These are phyloP conservation scores for Penicillium brevicompactum DNA, from an alignment of 2,329 filamentous ascomycete genomes.

Conservation along the genomic window DNA sequence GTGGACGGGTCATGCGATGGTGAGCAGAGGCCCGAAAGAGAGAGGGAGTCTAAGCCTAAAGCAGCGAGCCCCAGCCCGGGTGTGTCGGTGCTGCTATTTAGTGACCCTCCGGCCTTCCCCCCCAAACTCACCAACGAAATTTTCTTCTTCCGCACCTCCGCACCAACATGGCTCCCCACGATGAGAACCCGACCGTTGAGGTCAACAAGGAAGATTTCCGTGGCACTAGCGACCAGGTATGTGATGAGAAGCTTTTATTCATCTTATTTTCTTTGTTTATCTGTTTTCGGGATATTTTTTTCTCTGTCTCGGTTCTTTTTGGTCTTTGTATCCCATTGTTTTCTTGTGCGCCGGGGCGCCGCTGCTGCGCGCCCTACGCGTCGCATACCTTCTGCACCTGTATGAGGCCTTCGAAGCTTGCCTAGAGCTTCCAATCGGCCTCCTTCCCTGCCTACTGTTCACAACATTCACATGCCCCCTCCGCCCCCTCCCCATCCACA, in stretches of 20 bases:
- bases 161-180: slow-evolving; percentile 39
- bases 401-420: slow-evolving; percentile 8
- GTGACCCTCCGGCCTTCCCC: slow-evolving; percentile 18
- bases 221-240: slow-evolving; percentile 79
- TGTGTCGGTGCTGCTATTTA: slow-evolving; percentile 19
- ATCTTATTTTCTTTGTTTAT: not conserved
- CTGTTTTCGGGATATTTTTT: not conserved
- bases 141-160: slow-evolving; percentile 23
- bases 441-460: not conserved
- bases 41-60: slow-evolving; percentile 26
- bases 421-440: not conserved
- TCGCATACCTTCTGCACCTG: slow-evolving; percentile 15
- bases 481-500: not conserved
- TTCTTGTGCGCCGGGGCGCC: slow-evolving; percentile 8
- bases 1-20: not conserved
- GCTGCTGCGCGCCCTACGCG: slow-evolving; percentile 20
- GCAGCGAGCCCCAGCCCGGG: slow-evolving; percentile 19
- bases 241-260: slow-evolving; percentile 30
- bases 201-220: slow-evolving; percentile 73
- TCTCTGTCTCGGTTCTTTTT: slow-evolving; percentile 15
- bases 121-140: slow-evolving; percentile 21
- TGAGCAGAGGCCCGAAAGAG: not conserved
- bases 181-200: slow-evolving; percentile 39
- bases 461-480: not conserved
- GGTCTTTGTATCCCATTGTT: slow-evolving; percentile 4